Base-by-base conservation (phyloP, 768 basidiomycete genomes). In the Peribolospora kevripleyi region DNA sequence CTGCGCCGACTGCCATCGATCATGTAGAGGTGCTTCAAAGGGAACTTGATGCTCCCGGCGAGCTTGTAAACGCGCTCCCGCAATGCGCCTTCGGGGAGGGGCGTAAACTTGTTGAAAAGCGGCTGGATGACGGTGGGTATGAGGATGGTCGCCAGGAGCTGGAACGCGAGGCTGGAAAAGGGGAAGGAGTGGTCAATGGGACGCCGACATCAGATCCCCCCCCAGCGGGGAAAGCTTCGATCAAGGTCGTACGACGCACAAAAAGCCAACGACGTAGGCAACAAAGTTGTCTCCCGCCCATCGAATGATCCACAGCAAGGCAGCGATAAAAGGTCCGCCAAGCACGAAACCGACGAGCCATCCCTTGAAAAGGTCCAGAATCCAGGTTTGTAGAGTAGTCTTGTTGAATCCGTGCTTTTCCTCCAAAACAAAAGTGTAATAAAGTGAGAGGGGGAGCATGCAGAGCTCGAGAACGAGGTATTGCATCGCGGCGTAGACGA, bases 1-100 rank as follows among this genome's bases (percentile, higher is more conserved):
- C 69, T 98, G 91, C 3, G 84, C 82, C 68, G 82, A 85, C 50
- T 91, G 78, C 93, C 93, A 65, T 97, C 90, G 61, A 97, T 95
- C 66, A 93, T 87, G 66, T 91, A 97, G 53, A 98, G 67, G 67
- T 90, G 82, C 64, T 82, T 93, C 55, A 95, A 71, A 0, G 93
- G 91, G 75, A 97, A 98, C 56, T 80, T 78, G 62, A 97, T 80
- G 63, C 79, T 80, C 46, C 69, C 62, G 0, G 90, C 85, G 11
- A 98, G 73, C 0, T 67, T 64, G 62, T 91, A 84, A 45, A 90
- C 83, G 45, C 84, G 73, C 6, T 68, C 70, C 36, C 86, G 79
- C 6, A 97, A 71, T 25, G 84, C 80, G 41, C 85, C 84, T 10
- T 75, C 71, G 0, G 76, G 71, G 5, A 98, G 75, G 3, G 86